Percentiles rank a stretch among this genome's conserved stretches.
Evolutionary conservation across 2,329 filamentous ascomycete species (phyloP).

Genomic region (Xylaria sp.): DNA sequence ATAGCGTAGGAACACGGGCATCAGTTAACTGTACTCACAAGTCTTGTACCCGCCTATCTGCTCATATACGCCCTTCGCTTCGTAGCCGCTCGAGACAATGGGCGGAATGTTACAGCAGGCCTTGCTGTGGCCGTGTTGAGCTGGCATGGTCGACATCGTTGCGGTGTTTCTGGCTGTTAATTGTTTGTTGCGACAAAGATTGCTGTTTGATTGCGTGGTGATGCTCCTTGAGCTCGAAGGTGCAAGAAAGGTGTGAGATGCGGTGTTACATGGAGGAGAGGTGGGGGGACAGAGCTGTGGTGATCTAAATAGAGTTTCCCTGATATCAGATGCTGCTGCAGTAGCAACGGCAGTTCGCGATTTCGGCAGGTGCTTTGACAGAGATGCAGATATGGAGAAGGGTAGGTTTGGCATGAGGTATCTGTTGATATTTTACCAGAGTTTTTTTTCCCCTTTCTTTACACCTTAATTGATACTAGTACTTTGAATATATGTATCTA

Average conservation of each 20-base stretch:
- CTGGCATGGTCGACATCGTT: slow-evolving; percentile 62
- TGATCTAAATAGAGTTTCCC: slow-evolving; percentile 32
- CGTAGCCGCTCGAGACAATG: slow-evolving; percentile 66
- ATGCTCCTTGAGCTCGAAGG: slow-evolving; percentile 32
- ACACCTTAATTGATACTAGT: neutral
- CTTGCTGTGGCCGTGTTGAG: slow-evolving; percentile 63
- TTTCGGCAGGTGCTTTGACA: slow-evolving; percentile 31
- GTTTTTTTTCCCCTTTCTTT: neutral
- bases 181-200: slow-evolving; percentile 17
- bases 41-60: slow-evolving; percentile 67
- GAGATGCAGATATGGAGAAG: slow-evolving; percentile 18
- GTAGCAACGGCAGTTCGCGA: slow-evolving; percentile 22
- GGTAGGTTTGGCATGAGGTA: slow-evolving; percentile 19
- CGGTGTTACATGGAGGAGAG: slow-evolving; percentile 24
- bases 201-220: slow-evolving; percentile 27
- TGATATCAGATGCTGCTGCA: slow-evolving; percentile 36
- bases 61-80: slow-evolving; percentile 66
- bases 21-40: slow-evolving; percentile 49
- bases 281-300: slow-evolving; percentile 30
- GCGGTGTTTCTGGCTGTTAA: slow-evolving; percentile 35
- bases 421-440: neutral
- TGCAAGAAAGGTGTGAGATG: slow-evolving; percentile 23
- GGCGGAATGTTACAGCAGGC: slow-evolving; percentile 70
- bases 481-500: neutral
- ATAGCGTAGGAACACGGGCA: neutral